Conservation (phyloP, 306 rosid species). For the Vachellia pachyceras region DNA sequence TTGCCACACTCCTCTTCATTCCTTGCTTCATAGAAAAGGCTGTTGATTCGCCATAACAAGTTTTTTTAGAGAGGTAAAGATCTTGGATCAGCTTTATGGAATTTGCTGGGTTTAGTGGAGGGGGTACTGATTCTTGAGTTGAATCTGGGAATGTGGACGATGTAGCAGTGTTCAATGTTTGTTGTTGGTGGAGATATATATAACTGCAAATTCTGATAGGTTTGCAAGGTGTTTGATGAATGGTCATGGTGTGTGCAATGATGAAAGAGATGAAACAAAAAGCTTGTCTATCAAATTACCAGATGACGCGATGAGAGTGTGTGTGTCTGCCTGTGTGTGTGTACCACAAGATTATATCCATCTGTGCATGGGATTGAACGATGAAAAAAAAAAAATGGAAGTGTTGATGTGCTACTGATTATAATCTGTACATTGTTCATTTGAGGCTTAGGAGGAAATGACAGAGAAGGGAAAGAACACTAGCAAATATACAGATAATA, state of each 20-base stretch:
- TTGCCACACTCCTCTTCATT: slow-evolving; percentile 85
- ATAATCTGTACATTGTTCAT: slow-evolving; percentile 74
- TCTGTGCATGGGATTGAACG: slow-evolving; percentile 53
- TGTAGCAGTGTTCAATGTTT: slow-evolving; percentile 1
- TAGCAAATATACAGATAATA: slow-evolving; percentile 42
- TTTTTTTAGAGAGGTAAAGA: no score
- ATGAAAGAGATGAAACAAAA: neutral
- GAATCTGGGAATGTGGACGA: slow-evolving; percentile 42
- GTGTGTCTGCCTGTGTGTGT: no score
- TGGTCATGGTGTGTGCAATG: slow-evolving; percentile 48
- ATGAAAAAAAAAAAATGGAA: slow-evolving; percentile 11
- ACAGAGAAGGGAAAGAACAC: slow-evolving; percentile 43
- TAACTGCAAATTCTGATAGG: slow-evolving; percentile 42
- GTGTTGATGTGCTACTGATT: slow-evolving; percentile 51
- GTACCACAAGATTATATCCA: slow-evolving; percentile 53
- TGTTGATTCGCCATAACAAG: no score
- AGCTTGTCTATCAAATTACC: neutral
- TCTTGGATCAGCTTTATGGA: slow-evolving; percentile 3
- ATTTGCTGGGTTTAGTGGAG: slow-evolving; percentile 41
- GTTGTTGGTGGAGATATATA: slow-evolving; percentile 23
- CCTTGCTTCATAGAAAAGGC: slow-evolving; percentile 59
- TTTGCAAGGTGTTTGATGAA: slow-evolving; percentile 88
- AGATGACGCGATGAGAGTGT: neutral
- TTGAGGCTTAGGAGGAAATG: slow-evolving; percentile 84
- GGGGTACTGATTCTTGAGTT: slow-evolving; percentile 46